phyloP scores from a whole-genome alignment of 225 moss, liverwort and hornwort species.

The Pseudisothecium myosuroides region DNA sequence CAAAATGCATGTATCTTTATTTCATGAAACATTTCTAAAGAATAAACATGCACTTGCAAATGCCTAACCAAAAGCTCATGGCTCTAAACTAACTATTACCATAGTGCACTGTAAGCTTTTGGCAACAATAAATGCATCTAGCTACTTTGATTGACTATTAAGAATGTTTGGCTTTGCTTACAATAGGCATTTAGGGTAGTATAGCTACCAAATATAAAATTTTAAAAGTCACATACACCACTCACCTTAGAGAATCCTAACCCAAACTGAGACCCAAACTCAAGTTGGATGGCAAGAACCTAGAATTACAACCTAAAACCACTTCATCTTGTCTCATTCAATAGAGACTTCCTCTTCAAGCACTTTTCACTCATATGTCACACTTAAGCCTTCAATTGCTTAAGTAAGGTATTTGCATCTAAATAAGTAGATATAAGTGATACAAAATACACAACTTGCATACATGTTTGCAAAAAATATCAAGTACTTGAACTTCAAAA shows the following conservation, averaged over 20 bases:
- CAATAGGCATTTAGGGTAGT: accelerated
- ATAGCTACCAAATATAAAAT: no score
- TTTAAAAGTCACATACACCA: not conserved
- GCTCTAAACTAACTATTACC: no score
- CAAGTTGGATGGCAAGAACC: not conserved
- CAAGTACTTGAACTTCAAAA: not conserved
- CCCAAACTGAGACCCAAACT: not conserved
- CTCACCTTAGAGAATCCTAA: not conserved
- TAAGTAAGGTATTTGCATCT: not conserved
- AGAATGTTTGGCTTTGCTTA: no score
- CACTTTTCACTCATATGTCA: not conserved
- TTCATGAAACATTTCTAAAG: no score
- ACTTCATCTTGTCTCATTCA: not conserved
- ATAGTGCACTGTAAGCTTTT: no score
- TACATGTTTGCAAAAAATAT: not conserved
- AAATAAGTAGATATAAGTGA: not conserved
- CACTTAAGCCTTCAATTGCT: accelerated
- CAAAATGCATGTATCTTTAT: no score
- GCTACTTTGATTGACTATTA: no score
- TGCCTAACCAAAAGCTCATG: no score
- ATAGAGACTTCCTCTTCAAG: accelerated
- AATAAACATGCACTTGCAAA: no score
- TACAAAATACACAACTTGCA: not conserved
- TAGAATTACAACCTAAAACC: not conserved
- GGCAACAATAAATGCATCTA: no score